Conservation (phyloP, 2,329 filamentous ascomycete genomes). For the Cercospora citrullina region DNA sequence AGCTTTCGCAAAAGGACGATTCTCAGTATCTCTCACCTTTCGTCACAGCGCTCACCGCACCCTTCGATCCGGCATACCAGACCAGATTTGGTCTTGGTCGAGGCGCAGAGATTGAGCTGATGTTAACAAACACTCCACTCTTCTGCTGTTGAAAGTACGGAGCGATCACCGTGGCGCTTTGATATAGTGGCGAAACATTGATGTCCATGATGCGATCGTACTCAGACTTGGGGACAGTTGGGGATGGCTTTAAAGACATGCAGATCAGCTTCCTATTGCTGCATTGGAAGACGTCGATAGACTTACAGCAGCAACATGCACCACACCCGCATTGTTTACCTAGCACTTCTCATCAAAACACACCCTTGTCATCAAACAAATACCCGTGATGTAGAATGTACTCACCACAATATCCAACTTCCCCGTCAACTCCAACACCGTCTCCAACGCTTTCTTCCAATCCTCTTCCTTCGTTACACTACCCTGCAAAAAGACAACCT, state of each 20-base stretch:
- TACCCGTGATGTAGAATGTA: too few species aligned
- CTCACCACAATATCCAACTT: conserved; percentile 28
- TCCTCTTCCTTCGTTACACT: conserved; percentile 32
- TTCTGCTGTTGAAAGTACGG: conserved; percentile 35
- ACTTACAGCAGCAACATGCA: conserved; percentile 26
- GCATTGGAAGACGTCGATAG: too few species aligned
- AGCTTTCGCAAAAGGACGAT: not conserved
- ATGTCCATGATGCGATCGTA: conserved; percentile 39
- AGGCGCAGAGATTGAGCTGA: conserved; percentile 32
- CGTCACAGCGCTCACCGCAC: conserved; percentile 31
- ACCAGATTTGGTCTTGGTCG: conserved; percentile 33
- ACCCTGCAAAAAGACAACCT: conserved; percentile 19
- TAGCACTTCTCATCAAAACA: not conserved
- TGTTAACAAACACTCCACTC: conserved; percentile 34
- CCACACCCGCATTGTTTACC: conserved; percentile 34
- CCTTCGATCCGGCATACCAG: conserved; percentile 36
- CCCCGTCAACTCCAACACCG: conserved; percentile 28
- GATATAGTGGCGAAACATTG: conserved; percentile 39
- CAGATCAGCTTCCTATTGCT: not conserved
- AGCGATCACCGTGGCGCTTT: conserved; percentile 33
- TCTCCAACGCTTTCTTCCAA: conserved; percentile 34
- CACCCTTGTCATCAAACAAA: too few species aligned
- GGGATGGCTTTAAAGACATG: conserved; percentile 25
- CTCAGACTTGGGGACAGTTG: conserved; percentile 35
- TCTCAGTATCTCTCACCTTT: conserved; percentile 9